phyloP scores from a whole-genome alignment of 495 filamentous ascomycete species.

The Hyphodiscus hymeniophilus region DNA sequence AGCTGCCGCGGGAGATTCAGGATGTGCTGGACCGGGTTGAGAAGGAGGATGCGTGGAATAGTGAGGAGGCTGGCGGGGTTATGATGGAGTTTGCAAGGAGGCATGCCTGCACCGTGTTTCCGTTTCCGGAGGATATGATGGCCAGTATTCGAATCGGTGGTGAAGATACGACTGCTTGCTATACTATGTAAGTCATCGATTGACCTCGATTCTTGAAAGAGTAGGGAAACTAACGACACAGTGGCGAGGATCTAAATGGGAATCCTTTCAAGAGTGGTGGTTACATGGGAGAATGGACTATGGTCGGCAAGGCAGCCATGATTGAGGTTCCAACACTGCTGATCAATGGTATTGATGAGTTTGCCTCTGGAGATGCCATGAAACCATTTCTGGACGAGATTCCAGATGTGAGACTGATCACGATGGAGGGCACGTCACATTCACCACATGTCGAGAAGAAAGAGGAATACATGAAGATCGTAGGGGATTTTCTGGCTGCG shows the following conservation, averaged over 20 bases:
- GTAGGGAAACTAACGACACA: too few species aligned
- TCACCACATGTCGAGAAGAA: neutral
- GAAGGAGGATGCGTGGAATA: constrained; percentile 6
- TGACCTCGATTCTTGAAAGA: neutral
- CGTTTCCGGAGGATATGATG: constrained; percentile 27
- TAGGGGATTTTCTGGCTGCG: neutral
- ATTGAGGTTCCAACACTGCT: neutral
- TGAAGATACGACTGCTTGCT: neutral
- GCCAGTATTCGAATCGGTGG: neutral
- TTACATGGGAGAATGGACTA: neutral
- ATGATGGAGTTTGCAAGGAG: constrained; percentile 29
- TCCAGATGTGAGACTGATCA: neutral
- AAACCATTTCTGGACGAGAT: neutral
- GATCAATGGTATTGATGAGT: neutral
- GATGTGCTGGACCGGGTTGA: neutral
- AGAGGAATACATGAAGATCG: neutral
- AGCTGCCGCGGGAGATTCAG: neutral
- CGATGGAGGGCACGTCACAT: neutral
- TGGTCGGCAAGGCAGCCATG: neutral
- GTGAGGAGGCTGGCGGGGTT: constrained; percentile 31
- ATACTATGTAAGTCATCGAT: neutral
- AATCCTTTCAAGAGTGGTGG: neutral
- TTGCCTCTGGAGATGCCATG: neutral
- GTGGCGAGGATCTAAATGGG: neutral
- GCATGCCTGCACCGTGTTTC: constrained; percentile 32